These are phyloP conservation scores for Alternaria dauci DNA, from an alignment of 2,329 filamentous ascomycete genomes.

Conservation along the genomic window DNA sequence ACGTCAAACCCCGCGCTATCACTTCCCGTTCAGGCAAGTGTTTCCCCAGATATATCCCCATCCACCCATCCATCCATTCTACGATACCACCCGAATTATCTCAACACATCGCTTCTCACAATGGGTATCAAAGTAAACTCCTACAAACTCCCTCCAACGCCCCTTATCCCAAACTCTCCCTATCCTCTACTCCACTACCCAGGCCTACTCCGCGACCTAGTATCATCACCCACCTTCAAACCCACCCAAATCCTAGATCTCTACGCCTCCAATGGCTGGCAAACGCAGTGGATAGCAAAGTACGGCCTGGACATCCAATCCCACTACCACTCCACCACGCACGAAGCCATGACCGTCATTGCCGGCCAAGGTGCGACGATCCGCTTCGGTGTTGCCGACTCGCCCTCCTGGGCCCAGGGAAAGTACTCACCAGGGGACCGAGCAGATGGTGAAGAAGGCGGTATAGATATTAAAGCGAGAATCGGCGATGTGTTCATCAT, in stretches of 20 bases:
- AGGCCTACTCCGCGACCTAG: constrained; percentile 48
- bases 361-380: constrained; percentile 61
- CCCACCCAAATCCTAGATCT: constrained; percentile 53
- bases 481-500: constrained; percentile 67
- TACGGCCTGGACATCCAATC: constrained; percentile 64
- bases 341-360: constrained; percentile 67
- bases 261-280: constrained; percentile 61
- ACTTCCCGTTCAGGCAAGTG: constrained; percentile 12
- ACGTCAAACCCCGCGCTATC: constrained; percentile 17
- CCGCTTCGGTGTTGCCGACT: constrained; percentile 64
- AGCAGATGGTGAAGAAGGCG: constrained; percentile 58
- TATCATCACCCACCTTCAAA: constrained; percentile 33
- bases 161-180: constrained; percentile 53
- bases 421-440: constrained; percentile 49
- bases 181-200: constrained; percentile 64
- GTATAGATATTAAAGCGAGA: constrained; percentile 58
- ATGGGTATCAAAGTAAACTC: constrained; percentile 28
- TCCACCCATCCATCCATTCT: not conserved
- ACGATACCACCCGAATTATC: not conserved
- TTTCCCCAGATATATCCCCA: not conserved
- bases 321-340: constrained; percentile 63
- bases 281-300: constrained; percentile 65
- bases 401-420: constrained; percentile 21
- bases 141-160: constrained; percentile 36
- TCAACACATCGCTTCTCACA: not conserved